These are phyloP conservation scores for Knoxdaviesia capensis DNA, from an alignment of 2,329 filamentous ascomycete genomes.

Conservation along the genomic window DNA sequence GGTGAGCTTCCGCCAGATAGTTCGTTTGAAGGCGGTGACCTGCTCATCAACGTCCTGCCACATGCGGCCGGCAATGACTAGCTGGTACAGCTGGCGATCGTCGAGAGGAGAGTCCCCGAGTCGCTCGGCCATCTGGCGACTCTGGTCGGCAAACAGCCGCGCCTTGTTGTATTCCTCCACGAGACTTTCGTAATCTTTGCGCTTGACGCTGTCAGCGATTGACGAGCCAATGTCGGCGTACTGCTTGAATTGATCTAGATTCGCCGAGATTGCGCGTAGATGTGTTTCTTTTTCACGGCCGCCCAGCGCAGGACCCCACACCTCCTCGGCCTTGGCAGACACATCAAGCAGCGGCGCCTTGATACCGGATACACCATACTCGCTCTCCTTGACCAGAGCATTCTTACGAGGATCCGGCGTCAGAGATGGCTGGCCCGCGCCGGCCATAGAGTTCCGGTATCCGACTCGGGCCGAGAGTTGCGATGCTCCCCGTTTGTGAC, in stretches of 20 bases:
- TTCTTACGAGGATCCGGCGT: constrained; percentile 46
- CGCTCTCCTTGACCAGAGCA: constrained; percentile 77
- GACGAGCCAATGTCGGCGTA: constrained; percentile 64
- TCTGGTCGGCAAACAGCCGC: constrained; percentile 63
- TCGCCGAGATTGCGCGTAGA: constrained; percentile 55
- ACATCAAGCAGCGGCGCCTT: constrained; percentile 76
- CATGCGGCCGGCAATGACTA: constrained; percentile 78
- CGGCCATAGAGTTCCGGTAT: constrained; percentile 8
- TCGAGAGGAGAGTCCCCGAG: constrained; percentile 26
- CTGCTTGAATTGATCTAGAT: constrained; percentile 60
- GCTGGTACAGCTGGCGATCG: constrained; percentile 66
- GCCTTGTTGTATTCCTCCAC: constrained; percentile 75
- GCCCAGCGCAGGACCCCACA: constrained; percentile 87
- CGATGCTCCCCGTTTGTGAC: constrained; percentile 10
- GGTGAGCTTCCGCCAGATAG: constrained; percentile 67
- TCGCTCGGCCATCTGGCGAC: constrained; percentile 40
- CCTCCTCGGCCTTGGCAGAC: constrained; percentile 83
- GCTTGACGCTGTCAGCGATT: constrained; percentile 68
- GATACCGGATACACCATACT: constrained; percentile 76
- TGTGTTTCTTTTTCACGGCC: constrained; percentile 81
- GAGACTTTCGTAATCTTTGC: constrained; percentile 74
- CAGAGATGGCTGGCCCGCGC: constrained; percentile 16
- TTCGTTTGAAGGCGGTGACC: constrained; percentile 68
- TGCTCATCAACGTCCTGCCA: constrained; percentile 88
- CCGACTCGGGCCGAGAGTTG: constrained; percentile 15